Evolutionary conservation across 345 rosid species (phyloP).

Genomic region (Cardiospermum halicacabum): DNA sequence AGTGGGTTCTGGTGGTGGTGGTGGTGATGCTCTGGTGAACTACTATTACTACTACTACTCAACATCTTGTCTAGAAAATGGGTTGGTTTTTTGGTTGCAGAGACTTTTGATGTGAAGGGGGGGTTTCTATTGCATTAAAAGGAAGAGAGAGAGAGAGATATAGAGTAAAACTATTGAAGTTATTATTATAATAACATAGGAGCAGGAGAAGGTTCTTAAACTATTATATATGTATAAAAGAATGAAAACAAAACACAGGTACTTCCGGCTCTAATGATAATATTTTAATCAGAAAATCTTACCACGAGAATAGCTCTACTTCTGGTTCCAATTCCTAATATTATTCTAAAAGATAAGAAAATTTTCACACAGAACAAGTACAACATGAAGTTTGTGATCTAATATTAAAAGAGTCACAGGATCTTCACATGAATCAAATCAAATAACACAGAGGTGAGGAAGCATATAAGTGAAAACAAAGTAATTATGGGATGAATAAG

Average conservation of each 20-base stretch:
- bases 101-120: not conserved
- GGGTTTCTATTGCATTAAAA: slow-evolving; percentile 1
- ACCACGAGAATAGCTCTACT: too few species aligned
- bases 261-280: not conserved
- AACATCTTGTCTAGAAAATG: slow-evolving; percentile 1
- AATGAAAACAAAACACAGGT: not conserved
- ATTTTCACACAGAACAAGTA: too few species aligned
- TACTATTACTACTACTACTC: too few species aligned
- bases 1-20: slow-evolving; percentile 14
- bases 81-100: not conserved
- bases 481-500: slow-evolving; percentile 18
- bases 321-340: too few species aligned
- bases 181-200: not conserved
- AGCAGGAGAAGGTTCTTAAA: not conserved
- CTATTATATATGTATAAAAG: not conserved
- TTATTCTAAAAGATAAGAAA: too few species aligned
- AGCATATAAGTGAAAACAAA: slow-evolving; percentile 29
- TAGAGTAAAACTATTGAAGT: not conserved
- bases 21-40: slow-evolving; percentile 13
- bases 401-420: not conserved
- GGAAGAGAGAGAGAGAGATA: not conserved
- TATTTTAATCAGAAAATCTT: too few species aligned
- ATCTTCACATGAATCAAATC: not conserved
- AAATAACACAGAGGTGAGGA: not conserved
- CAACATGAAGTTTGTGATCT: not conserved